Percentiles rank a stretch among this genome's conserved stretches.
Conservation (phyloP, 2,329 filamentous ascomycete genomes). For the Onygena corvina region DNA sequence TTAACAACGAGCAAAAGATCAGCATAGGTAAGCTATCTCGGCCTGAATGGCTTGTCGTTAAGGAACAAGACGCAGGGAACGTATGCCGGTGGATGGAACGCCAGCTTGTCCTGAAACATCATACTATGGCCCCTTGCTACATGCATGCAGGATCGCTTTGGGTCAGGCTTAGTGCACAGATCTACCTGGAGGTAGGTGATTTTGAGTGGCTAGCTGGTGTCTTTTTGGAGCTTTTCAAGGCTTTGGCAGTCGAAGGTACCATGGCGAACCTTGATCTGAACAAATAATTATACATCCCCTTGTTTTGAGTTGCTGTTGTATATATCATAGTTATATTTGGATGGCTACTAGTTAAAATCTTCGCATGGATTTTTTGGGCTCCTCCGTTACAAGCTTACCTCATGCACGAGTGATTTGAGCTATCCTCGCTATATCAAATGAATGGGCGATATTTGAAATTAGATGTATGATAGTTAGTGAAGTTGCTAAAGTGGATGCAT, state of each 20-base stretch:
- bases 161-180: conserved; percentile 64
- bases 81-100: conserved; percentile 48
- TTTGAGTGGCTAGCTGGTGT: conserved; percentile 57
- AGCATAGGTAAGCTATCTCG: background rate
- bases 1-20: conserved; percentile 15
- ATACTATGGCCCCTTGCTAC: conserved; percentile 59
- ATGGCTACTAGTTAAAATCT: too few relatives aligned
- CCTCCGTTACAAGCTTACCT: too few relatives aligned
- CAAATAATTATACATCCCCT: too few relatives aligned
- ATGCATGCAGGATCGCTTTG: conserved; percentile 53
- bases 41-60: conserved; percentile 21
- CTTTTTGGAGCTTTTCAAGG: conserved; percentile 46
- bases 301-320: too few relatives aligned
- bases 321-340: too few relatives aligned
- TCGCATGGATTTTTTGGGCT: too few relatives aligned
- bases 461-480: too few relatives aligned
- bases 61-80: conserved; percentile 28
- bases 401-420: too few relatives aligned
- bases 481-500: too few relatives aligned
- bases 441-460: too few relatives aligned
- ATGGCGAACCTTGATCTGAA: background rate
- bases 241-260: conserved; percentile 27
- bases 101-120: conserved; percentile 46
- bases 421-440: too few relatives aligned
- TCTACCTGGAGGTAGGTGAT: conserved; percentile 69